These are phyloP conservation scores for Clavispora vitiphila DNA, from an alignment of 805 yeast genomes.

Conservation along the genomic window DNA sequence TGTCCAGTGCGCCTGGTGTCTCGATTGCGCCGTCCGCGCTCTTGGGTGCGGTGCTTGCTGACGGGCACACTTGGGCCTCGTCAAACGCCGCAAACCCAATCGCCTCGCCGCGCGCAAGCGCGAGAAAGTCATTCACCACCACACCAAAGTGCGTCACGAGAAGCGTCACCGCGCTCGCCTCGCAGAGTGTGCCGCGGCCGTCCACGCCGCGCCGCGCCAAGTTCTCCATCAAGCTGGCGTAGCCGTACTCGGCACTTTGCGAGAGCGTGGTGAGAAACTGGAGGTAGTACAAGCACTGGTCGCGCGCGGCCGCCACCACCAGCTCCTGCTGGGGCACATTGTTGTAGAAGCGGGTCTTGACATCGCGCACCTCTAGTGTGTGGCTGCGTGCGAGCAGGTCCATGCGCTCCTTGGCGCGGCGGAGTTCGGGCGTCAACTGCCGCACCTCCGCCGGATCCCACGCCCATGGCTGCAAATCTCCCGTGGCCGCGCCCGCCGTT, in stretches of 20 bases:
- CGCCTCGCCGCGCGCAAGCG: conserved; percentile 41
- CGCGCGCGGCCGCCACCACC: conserved; percentile 44
- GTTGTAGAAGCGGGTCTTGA: conserved; percentile 52
- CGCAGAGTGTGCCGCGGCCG: conserved; percentile 44
- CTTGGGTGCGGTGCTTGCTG: no score
- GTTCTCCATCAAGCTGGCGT: conserved; percentile 41
- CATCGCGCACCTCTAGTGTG: conserved; percentile 36
- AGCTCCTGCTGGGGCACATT: conserved; percentile 45
- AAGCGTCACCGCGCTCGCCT: conserved; percentile 34
- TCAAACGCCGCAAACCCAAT: conserved; percentile 43
- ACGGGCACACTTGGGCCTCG: no score
- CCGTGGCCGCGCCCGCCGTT: no score
- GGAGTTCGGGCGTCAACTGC: conserved; percentile 3
- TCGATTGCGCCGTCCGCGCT: no score
- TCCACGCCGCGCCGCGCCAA: conserved; percentile 43
- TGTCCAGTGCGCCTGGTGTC: neutral
- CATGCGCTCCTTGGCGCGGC: conserved; percentile 5
- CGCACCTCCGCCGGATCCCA: neutral
- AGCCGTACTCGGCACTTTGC: conserved; percentile 24
- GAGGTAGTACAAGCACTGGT: conserved; percentile 61
- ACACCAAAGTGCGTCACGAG: conserved; percentile 31
- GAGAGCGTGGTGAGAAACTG: conserved; percentile 27
- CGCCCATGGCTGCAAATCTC: no score
- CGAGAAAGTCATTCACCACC: conserved; percentile 38
- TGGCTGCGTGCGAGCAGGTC: conserved; percentile 3